phyloP scores from a whole-genome alignment of 768 basidiomycete genomes.

The Boletellus emodensis region DNA sequence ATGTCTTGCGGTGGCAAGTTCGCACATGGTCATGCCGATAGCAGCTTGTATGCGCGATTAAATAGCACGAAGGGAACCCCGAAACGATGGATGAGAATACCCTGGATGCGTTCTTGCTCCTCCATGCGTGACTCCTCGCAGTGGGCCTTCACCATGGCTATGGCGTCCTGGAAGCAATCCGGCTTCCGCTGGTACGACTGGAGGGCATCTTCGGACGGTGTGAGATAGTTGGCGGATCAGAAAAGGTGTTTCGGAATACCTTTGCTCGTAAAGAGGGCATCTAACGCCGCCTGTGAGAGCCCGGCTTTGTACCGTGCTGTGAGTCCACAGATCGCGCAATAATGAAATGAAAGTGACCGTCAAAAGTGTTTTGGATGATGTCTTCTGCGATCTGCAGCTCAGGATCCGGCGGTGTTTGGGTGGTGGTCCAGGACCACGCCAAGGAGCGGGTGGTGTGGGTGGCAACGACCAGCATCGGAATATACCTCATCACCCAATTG shows the following conservation, averaged over 20 bases:
- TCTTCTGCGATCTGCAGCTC: neutral
- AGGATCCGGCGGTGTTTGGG: slow-evolving; percentile 21
- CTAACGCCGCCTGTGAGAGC: slow-evolving; percentile 17
- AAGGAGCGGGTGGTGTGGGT: slow-evolving; percentile 8
- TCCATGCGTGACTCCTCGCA: slow-evolving; percentile 58
- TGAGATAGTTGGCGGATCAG: slow-evolving; percentile 6
- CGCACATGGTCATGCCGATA: slow-evolving; percentile 75
- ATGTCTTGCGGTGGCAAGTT: slow-evolving; percentile 69
- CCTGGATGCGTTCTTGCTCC: slow-evolving; percentile 58
- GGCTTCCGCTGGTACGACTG: slow-evolving; percentile 43
- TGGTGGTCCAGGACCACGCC: slow-evolving; percentile 30
- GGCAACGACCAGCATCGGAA: slow-evolving; percentile 12
- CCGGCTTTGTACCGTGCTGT: slow-evolving; percentile 14
- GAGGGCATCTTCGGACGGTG: slow-evolving; percentile 35
- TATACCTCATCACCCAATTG: slow-evolving; percentile 6
- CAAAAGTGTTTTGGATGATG: slow-evolving; percentile 13
- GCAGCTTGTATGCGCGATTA: slow-evolving; percentile 49
- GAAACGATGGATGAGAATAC: slow-evolving; percentile 30
- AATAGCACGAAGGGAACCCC: neutral
- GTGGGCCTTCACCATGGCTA: slow-evolving; percentile 41
- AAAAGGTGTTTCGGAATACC: slow-evolving; percentile 11
- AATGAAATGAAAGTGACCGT: slow-evolving; percentile 19
- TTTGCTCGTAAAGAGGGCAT: slow-evolving; percentile 14
- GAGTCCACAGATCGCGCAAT: slow-evolving; percentile 6
- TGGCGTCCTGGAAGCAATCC: slow-evolving; percentile 61